phyloP scores from a whole-genome alignment of 1,284 basidiomycete species.

The Fistulinella staudtii region DNA sequence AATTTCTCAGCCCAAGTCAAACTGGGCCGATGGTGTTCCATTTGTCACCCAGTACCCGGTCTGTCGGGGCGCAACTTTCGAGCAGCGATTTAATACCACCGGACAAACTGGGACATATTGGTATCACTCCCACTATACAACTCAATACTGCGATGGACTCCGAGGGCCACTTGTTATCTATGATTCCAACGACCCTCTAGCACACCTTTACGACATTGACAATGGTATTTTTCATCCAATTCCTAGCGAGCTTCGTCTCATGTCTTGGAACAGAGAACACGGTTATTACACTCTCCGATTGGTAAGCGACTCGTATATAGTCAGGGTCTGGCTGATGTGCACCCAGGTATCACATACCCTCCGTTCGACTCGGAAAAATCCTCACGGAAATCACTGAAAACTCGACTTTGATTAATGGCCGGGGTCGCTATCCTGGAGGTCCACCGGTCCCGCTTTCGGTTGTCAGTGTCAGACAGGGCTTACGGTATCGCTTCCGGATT shows the following conservation, averaged over 20 bases:
- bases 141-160: conserved; percentile 40
- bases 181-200: conserved; percentile 32
- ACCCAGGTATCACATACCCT: not conserved
- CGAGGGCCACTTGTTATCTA: conserved; percentile 37
- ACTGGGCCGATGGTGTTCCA: conserved; percentile 22
- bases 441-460: conserved; percentile 28
- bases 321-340: not conserved
- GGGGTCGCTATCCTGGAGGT: conserved; percentile 34
- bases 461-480: conserved; percentile 20
- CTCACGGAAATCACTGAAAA: conserved; percentile 25
- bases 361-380: not conserved
- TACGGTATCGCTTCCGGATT: conserved; percentile 25
- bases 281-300: conserved; percentile 19
- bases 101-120: conserved; percentile 23
- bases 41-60: conserved; percentile 32
- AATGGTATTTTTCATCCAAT: conserved; percentile 19
- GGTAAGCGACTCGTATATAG: conserved; percentile 5
- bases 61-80: conserved; percentile 11
- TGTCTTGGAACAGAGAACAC: conserved; percentile 13
- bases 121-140: conserved; percentile 25
- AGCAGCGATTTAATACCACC: conserved; percentile 13
- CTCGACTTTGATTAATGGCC: conserved; percentile 44
- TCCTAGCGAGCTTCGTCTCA: not conserved
- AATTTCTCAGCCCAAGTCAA: conserved; percentile 16
- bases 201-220: conserved; percentile 32